phyloP scores from a whole-genome alignment of 495 filamentous ascomycete species.

The Hypoxylon rickii region DNA sequence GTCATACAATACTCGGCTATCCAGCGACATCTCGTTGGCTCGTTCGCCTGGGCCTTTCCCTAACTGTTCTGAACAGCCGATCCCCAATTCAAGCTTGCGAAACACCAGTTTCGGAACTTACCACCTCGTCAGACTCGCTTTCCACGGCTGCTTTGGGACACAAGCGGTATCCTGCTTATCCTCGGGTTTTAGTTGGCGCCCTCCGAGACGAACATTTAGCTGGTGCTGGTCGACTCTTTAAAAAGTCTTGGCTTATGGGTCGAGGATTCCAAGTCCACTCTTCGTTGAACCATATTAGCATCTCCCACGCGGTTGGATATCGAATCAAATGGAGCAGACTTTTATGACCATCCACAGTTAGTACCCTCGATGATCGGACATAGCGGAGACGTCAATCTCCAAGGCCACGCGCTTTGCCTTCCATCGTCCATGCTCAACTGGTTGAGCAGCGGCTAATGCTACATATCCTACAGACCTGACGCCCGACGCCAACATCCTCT shows the following conservation, averaged over 20 bases:
- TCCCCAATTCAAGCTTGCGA: slow-evolving; percentile 33
- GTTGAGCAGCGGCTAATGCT: slow-evolving; percentile 26
- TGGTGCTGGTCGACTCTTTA: slow-evolving; percentile 32
- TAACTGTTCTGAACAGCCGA: slow-evolving; percentile 37
- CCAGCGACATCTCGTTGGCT: slow-evolving; percentile 43
- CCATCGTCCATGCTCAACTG: slow-evolving; percentile 10
- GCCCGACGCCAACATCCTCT: slow-evolving; percentile 78
- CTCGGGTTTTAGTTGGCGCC: slow-evolving; percentile 39
- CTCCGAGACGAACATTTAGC: slow-evolving; percentile 41
- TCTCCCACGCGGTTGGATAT: slow-evolving; percentile 32
- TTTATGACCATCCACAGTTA: slow-evolving; percentile 92
- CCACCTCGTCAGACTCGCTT: slow-evolving; percentile 31
- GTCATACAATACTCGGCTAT: slow-evolving; percentile 47
- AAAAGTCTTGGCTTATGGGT: slow-evolving; percentile 34
- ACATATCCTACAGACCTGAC: slow-evolving; percentile 62
- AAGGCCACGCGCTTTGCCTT: slow-evolving; percentile 6
- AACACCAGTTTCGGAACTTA: slow-evolving; percentile 36
- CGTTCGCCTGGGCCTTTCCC: slow-evolving; percentile 32
- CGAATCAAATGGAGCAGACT: slow-evolving; percentile 77
- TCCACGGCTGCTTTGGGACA: slow-evolving; percentile 33
- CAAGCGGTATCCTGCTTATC: slow-evolving; percentile 33
- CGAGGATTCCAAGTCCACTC: slow-evolving; percentile 12
- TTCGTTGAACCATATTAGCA: slow-evolving; percentile 36
- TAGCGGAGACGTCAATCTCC: slow-evolving; percentile 6
- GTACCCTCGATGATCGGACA: slow-evolving; percentile 41